phyloP scores from a whole-genome alignment of 768 basidiomycete species.

The Hypsizygus marmoreus region DNA sequence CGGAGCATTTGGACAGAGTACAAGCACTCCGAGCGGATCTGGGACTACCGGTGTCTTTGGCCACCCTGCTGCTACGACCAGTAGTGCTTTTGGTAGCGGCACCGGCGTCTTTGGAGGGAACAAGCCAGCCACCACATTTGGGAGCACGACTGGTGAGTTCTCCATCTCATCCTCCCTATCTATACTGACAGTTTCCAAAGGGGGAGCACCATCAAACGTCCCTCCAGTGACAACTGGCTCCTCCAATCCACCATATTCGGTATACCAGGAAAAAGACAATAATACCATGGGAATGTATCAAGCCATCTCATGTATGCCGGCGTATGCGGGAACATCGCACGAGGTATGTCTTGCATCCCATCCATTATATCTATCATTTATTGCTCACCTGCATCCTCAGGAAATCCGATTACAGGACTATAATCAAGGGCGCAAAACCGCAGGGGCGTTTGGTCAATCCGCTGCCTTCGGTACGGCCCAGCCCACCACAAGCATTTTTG shows the following conservation, averaged over 20 bases:
- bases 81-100: conserved; percentile 45
- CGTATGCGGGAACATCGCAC: conserved; percentile 75
- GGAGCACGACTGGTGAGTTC: conserved; percentile 36
- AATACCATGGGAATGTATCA: conserved; percentile 61
- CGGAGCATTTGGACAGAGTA: conserved; percentile 47
- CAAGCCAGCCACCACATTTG: conserved; percentile 46
- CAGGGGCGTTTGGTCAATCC: conserved; percentile 60
- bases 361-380: conserved; percentile 14
- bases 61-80: conserved; percentile 41
- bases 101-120: conserved; percentile 37
- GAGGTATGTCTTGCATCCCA: conserved; percentile 49
- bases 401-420: conserved; percentile 82
- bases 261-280: conserved; percentile 67
- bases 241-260: conserved; percentile 61
- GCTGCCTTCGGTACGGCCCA: conserved; percentile 48
- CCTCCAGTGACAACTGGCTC: conserved; percentile 72
- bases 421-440: conserved; percentile 70
- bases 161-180: not conserved
- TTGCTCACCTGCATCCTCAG: conserved; percentile 32
- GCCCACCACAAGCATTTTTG: conserved; percentile 47
- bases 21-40: conserved; percentile 31
- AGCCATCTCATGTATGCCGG: conserved; percentile 77
- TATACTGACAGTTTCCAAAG: conserved; percentile 18
- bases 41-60: conserved; percentile 60
- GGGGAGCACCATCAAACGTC: conserved; percentile 24